Percentiles rank a stretch among this genome's conserved stretches.
Conservation (phyloP, 2,329 filamentous ascomycete genomes). For the Colletotrichum eremochloae region DNA sequence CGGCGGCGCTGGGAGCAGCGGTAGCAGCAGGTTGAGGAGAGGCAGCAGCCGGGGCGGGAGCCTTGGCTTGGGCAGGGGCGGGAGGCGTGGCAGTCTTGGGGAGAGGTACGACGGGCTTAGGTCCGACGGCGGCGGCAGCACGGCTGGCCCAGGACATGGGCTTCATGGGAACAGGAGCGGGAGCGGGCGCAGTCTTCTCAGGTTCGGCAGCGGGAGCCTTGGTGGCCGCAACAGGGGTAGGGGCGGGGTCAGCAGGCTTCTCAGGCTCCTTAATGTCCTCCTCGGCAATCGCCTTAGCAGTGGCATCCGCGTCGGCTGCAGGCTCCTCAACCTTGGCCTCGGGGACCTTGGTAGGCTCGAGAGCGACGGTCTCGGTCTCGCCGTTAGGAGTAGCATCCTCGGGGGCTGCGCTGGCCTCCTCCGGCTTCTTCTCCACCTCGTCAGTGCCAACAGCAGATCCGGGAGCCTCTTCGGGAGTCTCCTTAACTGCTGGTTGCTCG, state of each 20-base stretch:
- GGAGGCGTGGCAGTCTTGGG: slow-evolving; percentile 70
- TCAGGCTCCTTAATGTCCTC: slow-evolving; percentile 71
- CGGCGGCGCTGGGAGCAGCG: slow-evolving; percentile 50
- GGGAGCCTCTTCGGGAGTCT: slow-evolving; percentile 44
- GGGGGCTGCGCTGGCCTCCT: slow-evolving; percentile 66
- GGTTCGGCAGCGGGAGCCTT: slow-evolving; percentile 59
- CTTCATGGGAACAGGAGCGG: slow-evolving; percentile 66
- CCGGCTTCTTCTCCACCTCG: slow-evolving; percentile 81
- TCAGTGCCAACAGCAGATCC: slow-evolving; percentile 57
- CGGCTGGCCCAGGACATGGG: slow-evolving; percentile 83
- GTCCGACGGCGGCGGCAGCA: slow-evolving; percentile 68
- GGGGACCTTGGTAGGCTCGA: slow-evolving; percentile 53
- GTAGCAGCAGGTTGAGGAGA: slow-evolving; percentile 53
- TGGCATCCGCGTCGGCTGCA: slow-evolving; percentile 63
- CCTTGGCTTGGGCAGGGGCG: slow-evolving; percentile 64
- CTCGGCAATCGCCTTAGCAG: slow-evolving; percentile 64
- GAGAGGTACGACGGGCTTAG: slow-evolving; percentile 65
- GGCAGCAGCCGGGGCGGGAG: slow-evolving; percentile 64
- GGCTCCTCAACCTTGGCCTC: slow-evolving; percentile 46
- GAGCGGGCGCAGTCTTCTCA: slow-evolving; percentile 60
- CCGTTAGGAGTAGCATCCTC: slow-evolving; percentile 53
- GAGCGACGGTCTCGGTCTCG: slow-evolving; percentile 50
- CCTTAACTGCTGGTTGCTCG: slow-evolving; percentile 48
- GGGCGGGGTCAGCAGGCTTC: slow-evolving; percentile 74
- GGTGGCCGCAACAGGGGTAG: slow-evolving; percentile 64